Conservation (phyloP, 495 filamentous ascomycete species). For the Patellaria atrata region DNA sequence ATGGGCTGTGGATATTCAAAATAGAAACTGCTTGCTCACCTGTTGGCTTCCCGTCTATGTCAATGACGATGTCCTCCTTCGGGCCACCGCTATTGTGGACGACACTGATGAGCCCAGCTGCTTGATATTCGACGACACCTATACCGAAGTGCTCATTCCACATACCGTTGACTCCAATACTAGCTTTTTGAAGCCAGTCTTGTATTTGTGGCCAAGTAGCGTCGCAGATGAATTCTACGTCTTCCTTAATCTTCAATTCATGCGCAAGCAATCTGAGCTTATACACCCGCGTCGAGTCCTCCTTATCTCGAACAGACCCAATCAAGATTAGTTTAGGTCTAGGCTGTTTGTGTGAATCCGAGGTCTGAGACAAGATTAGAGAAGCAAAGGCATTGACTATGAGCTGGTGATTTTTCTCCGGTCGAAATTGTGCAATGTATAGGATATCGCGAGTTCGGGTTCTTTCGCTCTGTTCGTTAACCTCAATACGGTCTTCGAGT, state of each 20-base stretch:
- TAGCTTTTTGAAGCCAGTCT: slow-evolving; percentile 54
- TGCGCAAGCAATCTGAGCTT: slow-evolving; percentile 76
- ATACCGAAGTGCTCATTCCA: slow-evolving; percentile 99
- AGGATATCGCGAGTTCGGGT: slow-evolving; percentile 54
- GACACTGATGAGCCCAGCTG: slow-evolving; percentile 78
- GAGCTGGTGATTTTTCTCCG: slow-evolving; percentile 87
- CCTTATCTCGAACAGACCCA: slow-evolving; percentile 70
- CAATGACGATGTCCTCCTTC: slow-evolving; percentile 78
- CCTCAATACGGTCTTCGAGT: slow-evolving; percentile 53
- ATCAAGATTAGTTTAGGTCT: slow-evolving; percentile 60
- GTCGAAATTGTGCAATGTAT: slow-evolving; percentile 93
- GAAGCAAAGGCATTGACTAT: slow-evolving; percentile 66
- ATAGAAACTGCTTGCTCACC: slow-evolving; percentile 29
- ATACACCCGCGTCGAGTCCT: slow-evolving; percentile 80
- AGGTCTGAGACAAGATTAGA: slow-evolving; percentile 3
- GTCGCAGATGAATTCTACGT: slow-evolving; percentile 76
- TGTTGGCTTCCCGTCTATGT: slow-evolving; percentile 59
- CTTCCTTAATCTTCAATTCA: slow-evolving; percentile 69
- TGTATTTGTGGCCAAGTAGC: slow-evolving; percentile 77
- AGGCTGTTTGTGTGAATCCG: slow-evolving; percentile 4
- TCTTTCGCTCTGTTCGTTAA: slow-evolving; percentile 49
- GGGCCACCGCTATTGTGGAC: slow-evolving; percentile 89
- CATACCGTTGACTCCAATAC: slow-evolving; percentile 89
- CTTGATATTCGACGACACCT: slow-evolving; percentile 95
- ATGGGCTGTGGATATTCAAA: not conserved